These are phyloP conservation scores for Psophocarpus tetragonolobus DNA, from an alignment of 306 rosid species.

Conservation along the genomic window DNA sequence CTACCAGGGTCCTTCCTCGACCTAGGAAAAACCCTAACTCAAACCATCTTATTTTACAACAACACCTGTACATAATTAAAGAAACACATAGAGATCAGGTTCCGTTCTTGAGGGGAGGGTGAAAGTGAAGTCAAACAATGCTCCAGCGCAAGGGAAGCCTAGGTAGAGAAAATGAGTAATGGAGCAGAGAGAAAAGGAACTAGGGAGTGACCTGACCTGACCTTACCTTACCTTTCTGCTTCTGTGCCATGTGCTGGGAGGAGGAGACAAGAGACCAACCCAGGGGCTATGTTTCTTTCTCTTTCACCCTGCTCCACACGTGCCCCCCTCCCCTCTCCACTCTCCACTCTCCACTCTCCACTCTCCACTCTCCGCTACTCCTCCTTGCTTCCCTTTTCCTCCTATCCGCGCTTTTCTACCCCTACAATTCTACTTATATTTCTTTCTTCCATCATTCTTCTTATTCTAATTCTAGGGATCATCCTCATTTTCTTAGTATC, in stretches of 20 bases:
- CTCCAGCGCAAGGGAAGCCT: background rate
- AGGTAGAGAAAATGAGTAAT: background rate
- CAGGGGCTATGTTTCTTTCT: background rate
- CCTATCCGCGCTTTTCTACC: too few species aligned
- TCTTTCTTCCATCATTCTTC: too few species aligned
- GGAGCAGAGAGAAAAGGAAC: background rate
- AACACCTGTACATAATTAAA: conserved; percentile 9
- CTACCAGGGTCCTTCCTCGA: conserved; percentile 23
- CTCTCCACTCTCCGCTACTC: too few species aligned
- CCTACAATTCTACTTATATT: too few species aligned
- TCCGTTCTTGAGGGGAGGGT: background rate
- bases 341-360: too few species aligned
- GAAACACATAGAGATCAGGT: conserved; percentile 3
- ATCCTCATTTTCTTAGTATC: too few species aligned
- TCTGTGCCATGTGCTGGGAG: conserved; percentile 33
- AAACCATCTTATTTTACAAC: conserved; percentile 14
- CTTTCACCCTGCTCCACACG: too few species aligned
- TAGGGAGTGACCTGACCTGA: background rate
- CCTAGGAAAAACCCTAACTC: conserved; percentile 37
- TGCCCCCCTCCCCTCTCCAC: too few species aligned
- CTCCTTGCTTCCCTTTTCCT: too few species aligned
- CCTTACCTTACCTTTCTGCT: background rate
- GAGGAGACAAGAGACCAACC: background rate
- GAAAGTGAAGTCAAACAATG: conserved; percentile 48
- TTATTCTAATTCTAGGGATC: too few species aligned